Percentiles rank a stretch among this genome's conserved stretches.
Evolutionary conservation across 2,329 filamentous ascomycete genomes (phyloP).

Genomic region (Daldinia sp.): DNA sequence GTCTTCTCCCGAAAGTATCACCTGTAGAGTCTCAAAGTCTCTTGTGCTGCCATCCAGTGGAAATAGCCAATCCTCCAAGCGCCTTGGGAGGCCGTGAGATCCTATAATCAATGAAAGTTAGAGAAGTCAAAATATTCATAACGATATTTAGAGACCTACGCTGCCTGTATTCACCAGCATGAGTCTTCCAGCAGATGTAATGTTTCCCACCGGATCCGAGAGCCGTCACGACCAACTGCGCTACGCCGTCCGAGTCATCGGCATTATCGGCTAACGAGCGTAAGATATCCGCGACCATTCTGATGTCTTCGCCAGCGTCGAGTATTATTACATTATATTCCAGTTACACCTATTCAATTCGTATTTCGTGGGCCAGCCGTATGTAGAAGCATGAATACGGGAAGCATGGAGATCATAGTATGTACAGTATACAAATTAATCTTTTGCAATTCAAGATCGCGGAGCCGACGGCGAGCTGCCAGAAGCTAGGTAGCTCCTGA

Average conservation of each 20-base stretch:
- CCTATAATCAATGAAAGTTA: conserved; percentile 32
- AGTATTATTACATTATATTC: conserved; percentile 28
- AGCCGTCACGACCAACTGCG: conserved; percentile 51
- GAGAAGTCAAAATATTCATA: neutral
- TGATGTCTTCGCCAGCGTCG: conserved; percentile 16
- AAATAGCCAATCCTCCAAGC: conserved; percentile 49
- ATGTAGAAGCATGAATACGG: conserved; percentile 21
- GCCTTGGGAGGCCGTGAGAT: conserved; percentile 47
- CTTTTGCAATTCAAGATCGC: conserved; percentile 17
- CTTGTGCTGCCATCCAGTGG: conserved; percentile 47
- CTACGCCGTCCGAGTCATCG: conserved; percentile 46
- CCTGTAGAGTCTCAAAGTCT: conserved; percentile 50
- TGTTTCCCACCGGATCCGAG: conserved; percentile 49
- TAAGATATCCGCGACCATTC: conserved; percentile 48
- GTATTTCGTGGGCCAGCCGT: conserved; percentile 23
- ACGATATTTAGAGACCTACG: conserved; percentile 37
- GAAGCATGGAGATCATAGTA: conserved; percentile 32
- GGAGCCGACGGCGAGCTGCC: conserved; percentile 27
- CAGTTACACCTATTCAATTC: conserved; percentile 13
- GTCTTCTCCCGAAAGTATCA: conserved; percentile 49
- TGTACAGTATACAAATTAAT: conserved; percentile 25
- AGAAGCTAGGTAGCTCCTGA: conserved; percentile 30
- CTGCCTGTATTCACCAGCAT: conserved; percentile 47
- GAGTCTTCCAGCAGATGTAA: conserved; percentile 52
- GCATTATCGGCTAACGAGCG: conserved; percentile 44